Percentiles rank a stretch among this genome's conserved stretches.
phyloP scores from a whole-genome alignment of 768 basidiomycete genomes.

The Boletus bicolor region DNA sequence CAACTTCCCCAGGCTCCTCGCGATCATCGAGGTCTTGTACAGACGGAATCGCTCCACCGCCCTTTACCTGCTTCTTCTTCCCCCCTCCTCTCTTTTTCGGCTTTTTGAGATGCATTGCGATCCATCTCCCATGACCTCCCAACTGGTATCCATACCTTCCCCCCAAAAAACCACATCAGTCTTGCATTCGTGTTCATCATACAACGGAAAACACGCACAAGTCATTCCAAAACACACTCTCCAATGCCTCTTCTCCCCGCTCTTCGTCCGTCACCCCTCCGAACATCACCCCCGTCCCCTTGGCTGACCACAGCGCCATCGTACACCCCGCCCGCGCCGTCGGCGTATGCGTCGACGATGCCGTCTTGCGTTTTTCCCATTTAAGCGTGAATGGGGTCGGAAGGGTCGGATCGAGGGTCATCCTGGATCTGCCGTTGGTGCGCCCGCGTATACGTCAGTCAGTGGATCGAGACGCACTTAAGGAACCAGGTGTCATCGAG shows the following conservation, averaged over 20 bases:
- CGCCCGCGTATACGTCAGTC: neutral
- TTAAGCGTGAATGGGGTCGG: slow-evolving; percentile 49
- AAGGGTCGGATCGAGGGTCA: slow-evolving; percentile 29
- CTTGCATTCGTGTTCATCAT: neutral
- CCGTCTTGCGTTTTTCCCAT: slow-evolving; percentile 85
- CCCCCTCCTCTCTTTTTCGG: slow-evolving; percentile 51
- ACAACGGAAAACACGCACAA: slow-evolving; percentile 36
- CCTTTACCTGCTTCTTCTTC: slow-evolving; percentile 39
- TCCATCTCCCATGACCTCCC: slow-evolving; percentile 72
- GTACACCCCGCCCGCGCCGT: slow-evolving; percentile 76
- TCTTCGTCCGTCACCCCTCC: slow-evolving; percentile 91
- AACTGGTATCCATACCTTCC: slow-evolving; percentile 76
- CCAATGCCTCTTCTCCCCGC: slow-evolving; percentile 75
- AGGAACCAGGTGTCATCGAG: slow-evolving; percentile 90
- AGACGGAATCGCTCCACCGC: neutral
- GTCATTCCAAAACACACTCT: slow-evolving; percentile 87
- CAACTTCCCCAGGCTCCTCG: slow-evolving; percentile 18
- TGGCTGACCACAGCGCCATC: slow-evolving; percentile 76
- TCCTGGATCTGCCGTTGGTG: slow-evolving; percentile 19
- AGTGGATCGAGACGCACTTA: slow-evolving; percentile 40
- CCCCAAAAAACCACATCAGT: neutral
- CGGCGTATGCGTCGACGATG: slow-evolving; percentile 54
- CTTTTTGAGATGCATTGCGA: slow-evolving; percentile 64
- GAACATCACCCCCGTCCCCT: slow-evolving; percentile 73
- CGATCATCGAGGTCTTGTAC: slow-evolving; percentile 7